Conservation (phyloP, 1,284 basidiomycete species). For the Hypsizygus ulmarius region DNA sequence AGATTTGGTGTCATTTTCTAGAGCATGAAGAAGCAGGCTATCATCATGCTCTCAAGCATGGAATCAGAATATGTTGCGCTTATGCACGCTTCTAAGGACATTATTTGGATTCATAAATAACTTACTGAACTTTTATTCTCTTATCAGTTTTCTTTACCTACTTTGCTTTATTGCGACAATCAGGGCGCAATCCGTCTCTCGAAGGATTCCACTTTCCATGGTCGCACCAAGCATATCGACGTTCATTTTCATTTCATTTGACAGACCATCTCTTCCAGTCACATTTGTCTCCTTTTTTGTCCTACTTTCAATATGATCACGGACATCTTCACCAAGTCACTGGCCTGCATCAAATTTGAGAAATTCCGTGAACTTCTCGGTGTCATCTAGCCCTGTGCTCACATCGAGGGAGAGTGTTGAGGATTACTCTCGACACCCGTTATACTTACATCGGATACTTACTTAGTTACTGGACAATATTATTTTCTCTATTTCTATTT, state of each 20-base stretch:
- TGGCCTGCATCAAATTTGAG: constrained; percentile 1
- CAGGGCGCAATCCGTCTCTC: constrained; percentile 12
- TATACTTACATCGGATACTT: too few species aligned
- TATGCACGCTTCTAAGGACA: constrained; percentile 7
- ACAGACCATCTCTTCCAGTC: constrained; percentile 5
- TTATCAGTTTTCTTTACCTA: not conserved
- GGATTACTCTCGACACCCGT: too few species aligned
- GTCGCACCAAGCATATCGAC: constrained; percentile 14
- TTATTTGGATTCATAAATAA: constrained; percentile 5
- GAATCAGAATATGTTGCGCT: constrained; percentile 10
- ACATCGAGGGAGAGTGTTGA: too few species aligned
- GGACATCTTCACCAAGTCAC: constrained; percentile 7
- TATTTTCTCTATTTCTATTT: too few species aligned
- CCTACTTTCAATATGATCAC: constrained; percentile 3
- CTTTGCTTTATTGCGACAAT: constrained; percentile 12
- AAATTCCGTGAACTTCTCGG: constrained; percentile 3
- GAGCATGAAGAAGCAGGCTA: constrained; percentile 15
- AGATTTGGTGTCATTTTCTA: constrained; percentile 21
- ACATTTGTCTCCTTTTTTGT: constrained; percentile 1
- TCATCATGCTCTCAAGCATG: constrained; percentile 10
- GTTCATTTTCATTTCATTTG: constrained; percentile 12
- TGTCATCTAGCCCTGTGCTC: not conserved
- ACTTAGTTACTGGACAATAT: too few species aligned
- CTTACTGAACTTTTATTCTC: constrained; percentile 9
- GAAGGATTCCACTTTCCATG: constrained; percentile 13